These are phyloP conservation scores for Komagataea norvegica DNA, from an alignment of 1,139 yeast genomes.

Conservation along the genomic window DNA sequence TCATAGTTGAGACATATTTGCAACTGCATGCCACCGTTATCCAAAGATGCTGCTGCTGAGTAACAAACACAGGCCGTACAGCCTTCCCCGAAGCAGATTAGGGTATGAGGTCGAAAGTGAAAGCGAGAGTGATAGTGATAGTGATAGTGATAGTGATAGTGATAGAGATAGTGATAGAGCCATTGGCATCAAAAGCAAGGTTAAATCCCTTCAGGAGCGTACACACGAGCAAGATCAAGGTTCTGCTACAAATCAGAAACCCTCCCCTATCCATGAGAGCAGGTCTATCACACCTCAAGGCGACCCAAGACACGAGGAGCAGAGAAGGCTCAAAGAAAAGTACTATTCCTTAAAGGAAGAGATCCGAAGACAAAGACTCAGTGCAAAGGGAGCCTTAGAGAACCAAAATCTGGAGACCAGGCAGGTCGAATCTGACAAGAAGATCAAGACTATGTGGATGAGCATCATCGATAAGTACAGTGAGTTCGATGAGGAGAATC, in stretches of 20 bases:
- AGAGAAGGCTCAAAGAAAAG: conserved; percentile 9
- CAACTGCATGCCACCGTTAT: no score
- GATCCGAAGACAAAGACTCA: conserved; percentile 2
- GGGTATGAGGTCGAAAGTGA: no score
- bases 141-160: conserved; percentile 2
- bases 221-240: no score
- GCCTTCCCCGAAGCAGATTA: no score
- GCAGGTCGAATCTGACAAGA: conserved; percentile 21
- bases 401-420: conserved; percentile 4
- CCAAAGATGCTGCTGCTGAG: no score
- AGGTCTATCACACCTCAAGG: no score
- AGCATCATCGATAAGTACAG: conserved; percentile 49
- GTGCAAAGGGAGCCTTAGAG: conserved; percentile 5
- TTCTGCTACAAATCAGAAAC: neutral
- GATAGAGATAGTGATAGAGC: neutral
- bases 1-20: no score
- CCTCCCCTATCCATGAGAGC: neutral
- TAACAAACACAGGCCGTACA: no score
- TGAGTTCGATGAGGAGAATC: conserved; percentile 41
- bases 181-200: neutral
- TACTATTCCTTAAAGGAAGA: conserved; percentile 5
- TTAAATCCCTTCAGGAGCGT: no score
- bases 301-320: conserved; percentile 11
- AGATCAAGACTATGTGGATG: conserved; percentile 38
- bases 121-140: neutral